Conservation (phyloP, 805 yeast species). For the Soucietia sequanensis region DNA sequence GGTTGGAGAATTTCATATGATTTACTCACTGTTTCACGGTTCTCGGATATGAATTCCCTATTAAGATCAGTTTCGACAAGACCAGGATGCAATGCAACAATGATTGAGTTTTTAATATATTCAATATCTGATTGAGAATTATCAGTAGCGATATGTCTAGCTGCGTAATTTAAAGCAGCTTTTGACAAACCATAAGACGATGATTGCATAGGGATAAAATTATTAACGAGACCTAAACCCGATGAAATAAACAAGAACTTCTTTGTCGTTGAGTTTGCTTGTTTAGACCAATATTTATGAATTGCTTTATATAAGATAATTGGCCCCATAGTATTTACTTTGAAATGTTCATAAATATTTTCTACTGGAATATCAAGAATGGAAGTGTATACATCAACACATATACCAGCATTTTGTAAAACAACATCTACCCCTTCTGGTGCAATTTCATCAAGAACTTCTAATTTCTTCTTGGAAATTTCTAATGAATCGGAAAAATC, state of each 20-base stretch:
- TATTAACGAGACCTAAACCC: slow-evolving; percentile 19
- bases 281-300: slow-evolving; percentile 15
- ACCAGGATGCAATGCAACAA: slow-evolving; percentile 23
- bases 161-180: slow-evolving; percentile 33
- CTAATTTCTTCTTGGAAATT: slow-evolving; percentile 8
- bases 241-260: slow-evolving; percentile 24
- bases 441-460: slow-evolving; percentile 24
- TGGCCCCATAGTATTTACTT: slow-evolving; percentile 21
- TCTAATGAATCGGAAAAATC: slow-evolving; percentile 10
- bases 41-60: not conserved
- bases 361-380: slow-evolving; percentile 8
- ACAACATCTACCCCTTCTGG: slow-evolving; percentile 34
- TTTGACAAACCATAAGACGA: slow-evolving; percentile 37
- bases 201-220: slow-evolving; percentile 9
- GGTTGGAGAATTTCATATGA: no score
- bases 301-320: slow-evolving; percentile 14
- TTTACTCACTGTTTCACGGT: no score
- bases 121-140: slow-evolving; percentile 3
- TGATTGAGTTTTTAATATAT: slow-evolving; percentile 19
- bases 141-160: slow-evolving; percentile 23
- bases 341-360: slow-evolving; percentile 13
- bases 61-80: not conserved
- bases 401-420: slow-evolving; percentile 44
- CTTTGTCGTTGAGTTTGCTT: slow-evolving; percentile 11
- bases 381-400: not conserved